These are phyloP conservation scores for Salvia rosmarinus DNA, from an alignment of 257 asterid species.

Conservation along the genomic window DNA sequence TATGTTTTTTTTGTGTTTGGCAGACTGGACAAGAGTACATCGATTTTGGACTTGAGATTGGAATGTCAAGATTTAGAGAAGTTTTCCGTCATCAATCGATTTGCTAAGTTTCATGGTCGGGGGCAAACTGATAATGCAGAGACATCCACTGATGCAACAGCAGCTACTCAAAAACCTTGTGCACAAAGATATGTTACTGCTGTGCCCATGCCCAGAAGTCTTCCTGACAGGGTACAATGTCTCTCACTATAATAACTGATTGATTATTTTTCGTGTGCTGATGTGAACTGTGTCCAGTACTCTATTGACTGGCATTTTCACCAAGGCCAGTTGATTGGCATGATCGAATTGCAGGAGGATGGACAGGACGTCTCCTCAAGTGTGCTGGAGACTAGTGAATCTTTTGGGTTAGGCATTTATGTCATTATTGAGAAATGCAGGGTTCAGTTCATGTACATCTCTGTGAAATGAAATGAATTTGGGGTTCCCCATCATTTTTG, in stretches of 20 bases:
- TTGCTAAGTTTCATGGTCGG: conserved; percentile 82
- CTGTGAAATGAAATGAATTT: conserved; percentile 39
- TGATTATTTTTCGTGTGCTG: conserved; percentile 40
- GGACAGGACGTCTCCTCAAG: conserved; percentile 48
- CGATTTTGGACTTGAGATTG: conserved; percentile 67
- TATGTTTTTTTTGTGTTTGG: conserved; percentile 22
- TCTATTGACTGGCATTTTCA: conserved; percentile 44
- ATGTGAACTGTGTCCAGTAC: conserved; percentile 40
- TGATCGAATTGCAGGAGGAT: conserved; percentile 39
- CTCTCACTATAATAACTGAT: conserved; percentile 63
- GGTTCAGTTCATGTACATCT: conserved; percentile 49
- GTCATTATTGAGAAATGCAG: conserved; percentile 47
- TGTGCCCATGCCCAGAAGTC: conserved; percentile 66
- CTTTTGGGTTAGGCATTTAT: conserved; percentile 43
- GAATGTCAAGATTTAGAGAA: conserved; percentile 88
- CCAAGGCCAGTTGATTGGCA: conserved; percentile 43
- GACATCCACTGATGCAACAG: conserved; percentile 48
- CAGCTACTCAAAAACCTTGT: conserved; percentile 46
- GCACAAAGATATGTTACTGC: conserved; percentile 84
- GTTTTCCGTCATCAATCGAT: conserved; percentile 75
- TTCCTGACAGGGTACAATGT: conserved; percentile 81
- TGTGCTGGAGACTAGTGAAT: conserved; percentile 47
- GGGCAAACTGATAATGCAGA: conserved; percentile 65
- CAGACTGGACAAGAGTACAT: conserved; percentile 80
- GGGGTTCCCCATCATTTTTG: conserved; percentile 57